Evolutionary conservation across 2,329 filamentous ascomycete genomes (phyloP).

Genomic region (Trichoderma sp.): DNA sequence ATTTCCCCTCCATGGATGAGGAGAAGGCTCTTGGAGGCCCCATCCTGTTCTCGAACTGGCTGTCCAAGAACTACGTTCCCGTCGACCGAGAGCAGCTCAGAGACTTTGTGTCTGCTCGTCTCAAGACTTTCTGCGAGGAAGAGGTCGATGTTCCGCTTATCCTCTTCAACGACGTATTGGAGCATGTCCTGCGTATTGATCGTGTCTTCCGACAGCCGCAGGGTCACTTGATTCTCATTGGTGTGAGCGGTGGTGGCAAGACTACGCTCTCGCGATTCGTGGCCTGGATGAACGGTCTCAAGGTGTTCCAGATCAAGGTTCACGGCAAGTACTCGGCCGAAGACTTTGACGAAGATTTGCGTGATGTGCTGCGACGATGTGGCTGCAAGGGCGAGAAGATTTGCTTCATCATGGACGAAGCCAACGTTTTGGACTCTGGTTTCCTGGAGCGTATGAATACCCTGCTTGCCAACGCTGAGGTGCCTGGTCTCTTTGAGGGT

Average conservation of each 20-base stretch:
- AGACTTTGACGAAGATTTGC: constrained; percentile 96
- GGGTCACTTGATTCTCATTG: constrained; percentile 95
- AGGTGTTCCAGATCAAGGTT: constrained; percentile 99
- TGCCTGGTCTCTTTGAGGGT: constrained; percentile 97
- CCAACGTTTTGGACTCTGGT: constrained; percentile 95
- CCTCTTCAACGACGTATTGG: constrained; percentile 97
- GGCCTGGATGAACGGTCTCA: constrained; percentile 99
- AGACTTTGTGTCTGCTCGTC: constrained; percentile 94
- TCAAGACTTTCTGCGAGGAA: constrained; percentile 98
- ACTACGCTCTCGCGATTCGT: constrained; percentile 97
- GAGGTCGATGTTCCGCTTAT: constrained; percentile 98
- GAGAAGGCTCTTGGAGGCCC: constrained; percentile 84
- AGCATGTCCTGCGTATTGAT: constrained; percentile 97
- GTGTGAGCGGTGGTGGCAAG: constrained; percentile 97
- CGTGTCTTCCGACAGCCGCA: constrained; percentile 98
- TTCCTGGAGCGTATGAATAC: constrained; percentile 99
- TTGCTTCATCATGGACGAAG: constrained; percentile 99
- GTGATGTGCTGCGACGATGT: constrained; percentile 87
- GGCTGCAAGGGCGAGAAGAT: constrained; percentile 99
- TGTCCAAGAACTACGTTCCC: constrained; percentile 97
- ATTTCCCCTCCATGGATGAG: constrained; percentile 95
- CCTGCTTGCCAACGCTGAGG: constrained; percentile 96
- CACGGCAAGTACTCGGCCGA: constrained; percentile 97
- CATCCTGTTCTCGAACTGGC: constrained; percentile 98
- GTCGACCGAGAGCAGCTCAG: constrained; percentile 93